A percentile compares a stretch with the other conserved stretches of the same genome.
phyloP scores from a whole-genome alignment of 768 basidiomycete species.

The Leccinum barrowsii region DNA sequence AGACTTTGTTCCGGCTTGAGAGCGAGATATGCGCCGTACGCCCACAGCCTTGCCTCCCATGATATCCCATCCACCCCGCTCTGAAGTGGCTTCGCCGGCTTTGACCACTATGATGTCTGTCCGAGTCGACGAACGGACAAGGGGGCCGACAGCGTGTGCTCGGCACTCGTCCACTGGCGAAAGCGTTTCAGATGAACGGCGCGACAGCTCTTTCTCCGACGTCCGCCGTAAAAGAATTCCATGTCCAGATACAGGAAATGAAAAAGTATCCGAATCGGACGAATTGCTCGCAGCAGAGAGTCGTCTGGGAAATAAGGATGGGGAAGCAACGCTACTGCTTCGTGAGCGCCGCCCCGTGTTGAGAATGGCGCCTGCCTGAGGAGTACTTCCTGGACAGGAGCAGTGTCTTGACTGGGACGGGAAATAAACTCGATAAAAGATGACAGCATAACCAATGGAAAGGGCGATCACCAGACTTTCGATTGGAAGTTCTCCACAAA shows the following conservation, averaged over 20 bases:
- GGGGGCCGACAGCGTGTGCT: slow-evolving; percentile 30
- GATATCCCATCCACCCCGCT: slow-evolving; percentile 79
- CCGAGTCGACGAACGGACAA: slow-evolving; percentile 34
- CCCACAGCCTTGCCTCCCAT: slow-evolving; percentile 58
- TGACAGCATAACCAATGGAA: slow-evolving; percentile 60
- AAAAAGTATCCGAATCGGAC: slow-evolving; percentile 40
- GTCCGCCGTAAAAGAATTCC: slow-evolving; percentile 71
- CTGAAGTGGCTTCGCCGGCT: slow-evolving; percentile 56
- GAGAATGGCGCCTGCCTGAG: slow-evolving; percentile 43
- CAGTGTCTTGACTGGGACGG: slow-evolving; percentile 60
- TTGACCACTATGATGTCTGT: slow-evolving; percentile 53
- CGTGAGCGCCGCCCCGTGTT: slow-evolving; percentile 56
- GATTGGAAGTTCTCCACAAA: slow-evolving; percentile 64
- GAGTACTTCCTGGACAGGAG: slow-evolving; percentile 54
- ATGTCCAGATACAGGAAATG: slow-evolving; percentile 79
- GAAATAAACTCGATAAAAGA: slow-evolving; percentile 61
- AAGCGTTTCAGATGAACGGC: slow-evolving; percentile 46
- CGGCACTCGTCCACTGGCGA: slow-evolving; percentile 37
- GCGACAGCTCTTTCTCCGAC: slow-evolving; percentile 61
- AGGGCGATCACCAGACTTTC: slow-evolving; percentile 66
- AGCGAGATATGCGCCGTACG: slow-evolving; percentile 61
- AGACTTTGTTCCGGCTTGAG: slow-evolving; percentile 31
- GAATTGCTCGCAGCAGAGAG: slow-evolving; percentile 41
- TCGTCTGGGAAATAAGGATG: slow-evolving; percentile 47
- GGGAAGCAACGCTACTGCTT: slow-evolving; percentile 52